Percentiles rank a stretch among this genome's conserved stretches.
These are phyloP conservation scores for Talaromyces islandicus DNA, from an alignment of 2,329 filamentous ascomycete genomes.

Conservation along the genomic window DNA sequence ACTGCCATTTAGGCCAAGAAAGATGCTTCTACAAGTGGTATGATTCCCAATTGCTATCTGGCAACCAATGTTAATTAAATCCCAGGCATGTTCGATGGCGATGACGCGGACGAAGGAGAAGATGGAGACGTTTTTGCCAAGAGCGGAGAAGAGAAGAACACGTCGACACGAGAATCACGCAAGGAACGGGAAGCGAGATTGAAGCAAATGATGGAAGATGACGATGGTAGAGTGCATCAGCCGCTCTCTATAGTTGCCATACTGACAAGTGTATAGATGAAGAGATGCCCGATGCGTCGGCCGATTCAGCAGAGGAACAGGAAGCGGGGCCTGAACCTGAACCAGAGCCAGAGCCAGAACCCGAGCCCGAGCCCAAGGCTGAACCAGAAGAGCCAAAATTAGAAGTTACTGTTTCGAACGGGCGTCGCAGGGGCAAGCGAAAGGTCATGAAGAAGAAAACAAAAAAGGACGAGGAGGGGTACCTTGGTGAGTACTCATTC, in stretches of 20 bases:
- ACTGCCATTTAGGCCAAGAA: constrained; percentile 22
- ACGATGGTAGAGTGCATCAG: constrained; percentile 32
- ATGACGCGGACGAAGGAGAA: constrained; percentile 54
- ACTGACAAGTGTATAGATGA: constrained; percentile 42
- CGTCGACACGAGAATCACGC: constrained; percentile 41
- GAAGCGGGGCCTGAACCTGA: constrained; percentile 27
- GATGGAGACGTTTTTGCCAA: constrained; percentile 47
- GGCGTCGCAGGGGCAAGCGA: constrained; percentile 68
- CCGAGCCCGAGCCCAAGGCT: constrained; percentile 39
- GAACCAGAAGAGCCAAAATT: constrained; percentile 43
- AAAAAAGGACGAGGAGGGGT: constrained; percentile 80
- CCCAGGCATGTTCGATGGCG: constrained; percentile 47
- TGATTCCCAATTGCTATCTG: constrained; percentile 9
- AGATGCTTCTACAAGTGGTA: constrained; percentile 46
- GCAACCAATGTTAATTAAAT: constrained; percentile 19
- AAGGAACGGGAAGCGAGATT: constrained; percentile 62
- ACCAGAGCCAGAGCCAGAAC: constrained; percentile 30
- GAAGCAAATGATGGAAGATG: constrained; percentile 70
- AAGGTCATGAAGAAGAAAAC: constrained; percentile 84
- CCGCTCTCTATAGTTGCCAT: constrained; percentile 14
- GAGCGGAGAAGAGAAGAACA: constrained; percentile 27
- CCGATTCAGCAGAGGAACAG: constrained; percentile 16
- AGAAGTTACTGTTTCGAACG: constrained; percentile 52
- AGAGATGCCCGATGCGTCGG: constrained; percentile 51
- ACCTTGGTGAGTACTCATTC: constrained; percentile 61